Conservation (phyloP, 1,284 basidiomycete species). For the Caloboletus inedulis region DNA sequence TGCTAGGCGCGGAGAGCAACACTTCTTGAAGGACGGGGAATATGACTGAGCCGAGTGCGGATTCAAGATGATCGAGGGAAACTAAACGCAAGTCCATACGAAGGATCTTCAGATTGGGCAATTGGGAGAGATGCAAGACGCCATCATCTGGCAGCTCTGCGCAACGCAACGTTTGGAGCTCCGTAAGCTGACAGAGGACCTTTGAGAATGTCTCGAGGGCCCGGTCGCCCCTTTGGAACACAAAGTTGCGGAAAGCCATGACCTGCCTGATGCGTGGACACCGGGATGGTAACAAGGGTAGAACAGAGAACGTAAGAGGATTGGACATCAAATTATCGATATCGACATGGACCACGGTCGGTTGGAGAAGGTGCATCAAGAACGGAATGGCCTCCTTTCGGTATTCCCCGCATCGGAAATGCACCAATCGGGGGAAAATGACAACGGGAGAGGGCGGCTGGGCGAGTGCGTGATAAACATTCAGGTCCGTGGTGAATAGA, state of each 20-base stretch:
- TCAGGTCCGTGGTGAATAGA: conserved; percentile 20
- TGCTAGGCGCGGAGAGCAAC: conserved; percentile 23
- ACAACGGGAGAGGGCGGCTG: conserved; percentile 18
- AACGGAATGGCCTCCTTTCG: conserved; percentile 23
- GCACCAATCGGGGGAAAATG: conserved; percentile 23
- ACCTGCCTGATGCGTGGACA: conserved; percentile 29
- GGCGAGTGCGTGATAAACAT: conserved; percentile 22
- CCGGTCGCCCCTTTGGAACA: conserved; percentile 25
- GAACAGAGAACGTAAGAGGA: conserved; percentile 16
- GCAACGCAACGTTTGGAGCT: conserved; percentile 27
- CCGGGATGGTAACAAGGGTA: conserved; percentile 20
- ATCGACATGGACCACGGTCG: conserved; percentile 27
- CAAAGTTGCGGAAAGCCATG: conserved; percentile 31
- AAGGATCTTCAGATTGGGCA: conserved; percentile 25
- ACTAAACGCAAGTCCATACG: conserved; percentile 29
- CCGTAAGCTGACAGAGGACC: conserved; percentile 22
- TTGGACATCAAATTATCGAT: conserved; percentile 32
- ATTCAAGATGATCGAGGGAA: conserved; percentile 23
- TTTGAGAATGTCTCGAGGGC: conserved; percentile 25
- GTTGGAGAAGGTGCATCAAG: conserved; percentile 23
- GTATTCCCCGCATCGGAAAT: conserved; percentile 29
- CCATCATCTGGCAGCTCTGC: conserved; percentile 27
- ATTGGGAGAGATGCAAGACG: conserved; percentile 20
- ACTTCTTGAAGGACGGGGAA: conserved; percentile 26
- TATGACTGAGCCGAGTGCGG: conserved; percentile 3